phyloP scores from a whole-genome alignment of 768 basidiomycete species.

The Boletus rubroflammeus region DNA sequence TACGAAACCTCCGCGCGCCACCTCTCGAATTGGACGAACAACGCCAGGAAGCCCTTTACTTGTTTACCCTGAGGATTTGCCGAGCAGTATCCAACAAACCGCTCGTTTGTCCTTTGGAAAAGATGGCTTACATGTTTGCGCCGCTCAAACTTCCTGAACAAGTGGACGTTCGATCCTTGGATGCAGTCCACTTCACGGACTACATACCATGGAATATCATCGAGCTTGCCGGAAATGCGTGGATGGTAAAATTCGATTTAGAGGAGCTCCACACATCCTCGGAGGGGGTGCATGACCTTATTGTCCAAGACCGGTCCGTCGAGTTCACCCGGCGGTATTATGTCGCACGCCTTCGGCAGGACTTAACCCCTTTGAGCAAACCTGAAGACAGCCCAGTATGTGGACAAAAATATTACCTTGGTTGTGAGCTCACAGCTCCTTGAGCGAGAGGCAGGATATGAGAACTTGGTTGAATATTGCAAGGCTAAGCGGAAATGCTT shows the following conservation, averaged over 20 bases:
- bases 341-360: conserved; percentile 51
- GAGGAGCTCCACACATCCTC: conserved; percentile 29
- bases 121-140: conserved; percentile 64
- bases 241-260: conserved; percentile 46
- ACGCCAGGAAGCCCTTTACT: conserved; percentile 46
- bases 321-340: conserved; percentile 74
- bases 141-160: conserved; percentile 43
- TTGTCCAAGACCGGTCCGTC: conserved; percentile 74
- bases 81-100: conserved; percentile 68
- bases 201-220: conserved; percentile 66
- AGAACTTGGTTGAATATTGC: conserved; percentile 64
- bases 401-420: conserved; percentile 12
- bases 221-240: conserved; percentile 46
- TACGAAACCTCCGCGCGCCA: conserved; percentile 45
- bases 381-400: conserved; percentile 62
- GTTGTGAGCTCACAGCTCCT: conserved; percentile 5
- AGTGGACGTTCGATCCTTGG: conserved; percentile 26
- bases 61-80: conserved; percentile 62
- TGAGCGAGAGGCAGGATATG: conserved; percentile 61
- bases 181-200: conserved; percentile 34
- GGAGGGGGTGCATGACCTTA: conserved; percentile 51
- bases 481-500: conserved; percentile 59
- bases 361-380: conserved; percentile 72
- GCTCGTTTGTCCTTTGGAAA: conserved; percentile 48
- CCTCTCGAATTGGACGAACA: conserved; percentile 47